Conservation (phyloP, 2,329 filamentous ascomycete species). For the Pezicula radicicola region DNA sequence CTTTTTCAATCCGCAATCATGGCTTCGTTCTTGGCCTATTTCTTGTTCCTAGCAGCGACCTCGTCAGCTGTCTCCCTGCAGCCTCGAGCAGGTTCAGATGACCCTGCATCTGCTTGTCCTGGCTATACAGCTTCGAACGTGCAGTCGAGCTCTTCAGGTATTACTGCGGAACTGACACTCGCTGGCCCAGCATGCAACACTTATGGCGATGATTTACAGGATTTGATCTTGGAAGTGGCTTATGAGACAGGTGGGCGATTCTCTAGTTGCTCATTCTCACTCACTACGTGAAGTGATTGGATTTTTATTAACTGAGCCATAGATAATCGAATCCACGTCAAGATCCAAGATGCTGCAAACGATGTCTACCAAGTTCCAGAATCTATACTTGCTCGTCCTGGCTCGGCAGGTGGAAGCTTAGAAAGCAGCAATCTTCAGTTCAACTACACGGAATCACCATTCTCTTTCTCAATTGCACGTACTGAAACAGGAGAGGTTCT, state of each 20-base stretch:
- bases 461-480: slow-evolving; percentile 56
- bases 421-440: slow-evolving; percentile 44
- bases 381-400: slow-evolving; percentile 52
- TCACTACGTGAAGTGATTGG: neutral
- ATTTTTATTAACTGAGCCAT: neutral
- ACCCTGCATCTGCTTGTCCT: slow-evolving; percentile 36
- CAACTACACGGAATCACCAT: slow-evolving; percentile 49
- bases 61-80: too few species aligned
- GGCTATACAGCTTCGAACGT: slow-evolving; percentile 52
- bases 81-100: too few species aligned
- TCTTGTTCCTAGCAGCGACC: too few species aligned
- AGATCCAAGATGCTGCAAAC: slow-evolving; percentile 57
- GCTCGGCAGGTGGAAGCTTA: slow-evolving; percentile 25
- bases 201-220: slow-evolving; percentile 54
- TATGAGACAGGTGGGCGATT: slow-evolving; percentile 53
- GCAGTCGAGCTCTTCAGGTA: slow-evolving; percentile 34
- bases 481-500: slow-evolving; percentile 47
- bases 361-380: slow-evolving; percentile 62
- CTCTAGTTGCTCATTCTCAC: neutral
- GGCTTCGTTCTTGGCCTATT: too few species aligned
- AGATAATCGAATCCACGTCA: slow-evolving; percentile 60
- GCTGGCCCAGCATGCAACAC: slow-evolving; percentile 57
- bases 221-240: slow-evolving; percentile 55
- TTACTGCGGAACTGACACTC: slow-evolving; percentile 56
- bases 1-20: too few species aligned